Base-by-base conservation (phyloP, 2,329 filamentous ascomycete species). In the Chaetomium olivaceum region DNA sequence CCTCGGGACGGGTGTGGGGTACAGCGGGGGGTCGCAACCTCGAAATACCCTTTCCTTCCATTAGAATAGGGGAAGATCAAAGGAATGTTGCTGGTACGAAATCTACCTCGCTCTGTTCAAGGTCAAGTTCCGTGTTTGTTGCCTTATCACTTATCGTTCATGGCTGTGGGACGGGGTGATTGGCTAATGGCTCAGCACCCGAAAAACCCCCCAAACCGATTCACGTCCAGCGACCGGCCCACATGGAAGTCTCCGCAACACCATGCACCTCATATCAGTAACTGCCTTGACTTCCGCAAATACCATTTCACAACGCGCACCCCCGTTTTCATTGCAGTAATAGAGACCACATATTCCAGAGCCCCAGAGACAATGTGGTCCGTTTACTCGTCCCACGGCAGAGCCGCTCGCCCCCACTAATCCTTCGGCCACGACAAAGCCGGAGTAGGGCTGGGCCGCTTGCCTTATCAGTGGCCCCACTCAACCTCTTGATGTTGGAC, bases 391-490 rank as follows among this genome's bases (percentile, higher is more conserved):
- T 43, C 39, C 39, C 39, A 43, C 16, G 39, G 14, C 14, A 43
- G 4, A 43, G 7, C n/a, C 21, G 7, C 21, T 48, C n/a, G 21
- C 46, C 46, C 46, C 46, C 46, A 48, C 46, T n/a, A 48, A 48
- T 48, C 46, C 46, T 48, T 23, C 46, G 9, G n/a, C 46, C n/a
- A 21, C n/a, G 7, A 21, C 46, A 48, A 21, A 21, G 21, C n/a
- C 7, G 21, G 6, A 48, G 4, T 1, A 3, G 46, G 6, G n/a
- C 16, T 25, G 21, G 23, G 50, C 23, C 16, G 23, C 23, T 23
- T 14, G 7, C 31, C 65, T 66, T 66, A 66, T 66, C 60, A 66
- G 55, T 31, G 63, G 58, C 48, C 50, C 56, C 56, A 55, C 64
- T 61, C 52, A 61, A 54, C 57, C 29, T 48, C 50, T 58, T 55